Conservation (phyloP, 176 grass and related monocot genomes). For the Saccharum spontaneum region DNA sequence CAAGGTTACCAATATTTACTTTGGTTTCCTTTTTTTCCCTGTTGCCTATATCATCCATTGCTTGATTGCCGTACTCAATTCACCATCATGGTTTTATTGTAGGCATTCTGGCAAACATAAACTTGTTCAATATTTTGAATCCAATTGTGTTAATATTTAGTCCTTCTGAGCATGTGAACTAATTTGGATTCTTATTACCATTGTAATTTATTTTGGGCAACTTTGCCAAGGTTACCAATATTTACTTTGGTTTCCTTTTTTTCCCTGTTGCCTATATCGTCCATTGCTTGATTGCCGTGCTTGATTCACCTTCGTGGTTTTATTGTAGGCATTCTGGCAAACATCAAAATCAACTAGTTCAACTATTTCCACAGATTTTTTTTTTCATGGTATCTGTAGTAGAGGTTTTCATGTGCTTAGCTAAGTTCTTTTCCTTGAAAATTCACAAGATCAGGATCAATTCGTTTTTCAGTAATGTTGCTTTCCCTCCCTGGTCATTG, state of each 20-base stretch:
- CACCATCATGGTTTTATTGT: slow-evolving; percentile 15
- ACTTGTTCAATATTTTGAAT: no score
- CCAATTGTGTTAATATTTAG: not conserved
- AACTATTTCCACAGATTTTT: no score
- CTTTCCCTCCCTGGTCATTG: not conserved
- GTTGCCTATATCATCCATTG: slow-evolving; percentile 56
- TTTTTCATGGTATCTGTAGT: not conserved
- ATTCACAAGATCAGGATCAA: no score
- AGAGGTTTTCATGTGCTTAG: not conserved
- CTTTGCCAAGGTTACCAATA: slow-evolving; percentile 71
- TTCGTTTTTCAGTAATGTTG: not conserved
- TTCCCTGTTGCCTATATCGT: slow-evolving; percentile 78
- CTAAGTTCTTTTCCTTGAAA: not conserved
- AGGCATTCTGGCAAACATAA: slow-evolving; percentile 36
- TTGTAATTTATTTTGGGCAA: slow-evolving; percentile 24
- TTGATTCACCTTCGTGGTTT: slow-evolving; percentile 5
- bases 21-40: slow-evolving; percentile 85
- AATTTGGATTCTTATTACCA: not conserved
- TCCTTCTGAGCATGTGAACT: not conserved
- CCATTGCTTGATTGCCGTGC: slow-evolving; percentile 24
- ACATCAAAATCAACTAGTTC: not conserved
- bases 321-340: slow-evolving; percentile 29
- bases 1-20: slow-evolving; percentile 55
- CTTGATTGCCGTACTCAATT: slow-evolving; percentile 28
- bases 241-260: slow-evolving; percentile 68